phyloP scores from a whole-genome alignment of 176 grass and related monocot genomes.

The Triticum aestivum region DNA sequence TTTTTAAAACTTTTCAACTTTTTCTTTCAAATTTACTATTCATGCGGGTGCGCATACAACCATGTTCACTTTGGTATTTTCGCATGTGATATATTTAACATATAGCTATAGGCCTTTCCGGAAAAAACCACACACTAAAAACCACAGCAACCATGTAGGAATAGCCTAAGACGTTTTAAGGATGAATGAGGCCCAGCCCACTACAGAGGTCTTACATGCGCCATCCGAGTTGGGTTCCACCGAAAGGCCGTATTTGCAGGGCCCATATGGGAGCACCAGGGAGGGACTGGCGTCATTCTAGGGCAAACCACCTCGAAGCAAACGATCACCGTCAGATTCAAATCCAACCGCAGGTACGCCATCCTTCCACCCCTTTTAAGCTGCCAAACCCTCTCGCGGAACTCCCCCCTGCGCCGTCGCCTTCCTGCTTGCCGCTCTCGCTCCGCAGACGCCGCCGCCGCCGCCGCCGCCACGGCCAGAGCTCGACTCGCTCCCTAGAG shows the following conservation, averaged over 20 bases:
- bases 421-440: slow-evolving; percentile 14
- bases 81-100: no score
- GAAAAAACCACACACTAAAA: no score
- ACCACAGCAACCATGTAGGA: not conserved
- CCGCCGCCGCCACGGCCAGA: slow-evolving; percentile 3
- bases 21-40: no score
- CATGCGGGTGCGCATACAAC: no score
- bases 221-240: not conserved
- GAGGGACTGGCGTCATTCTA: not conserved
- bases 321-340: not conserved
- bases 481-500: slow-evolving; percentile 7
- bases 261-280: not conserved
- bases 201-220: no score
- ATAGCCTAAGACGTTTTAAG: not conserved
- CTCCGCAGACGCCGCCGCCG: not conserved
- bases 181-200: not conserved
- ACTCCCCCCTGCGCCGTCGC: slow-evolving; percentile 12
- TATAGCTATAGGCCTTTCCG: no score
- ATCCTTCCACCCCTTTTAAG: not conserved
- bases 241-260: no score
- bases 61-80: no score
- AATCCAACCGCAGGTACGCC: not conserved
- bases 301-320: not conserved
- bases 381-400: not conserved
- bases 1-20: no score